A percentile compares a stretch with the other conserved stretches of the same genome.
These are phyloP conservation scores for Talaromyces atroroseus DNA, from an alignment of 2,329 filamentous ascomycete genomes.

Conservation along the genomic window DNA sequence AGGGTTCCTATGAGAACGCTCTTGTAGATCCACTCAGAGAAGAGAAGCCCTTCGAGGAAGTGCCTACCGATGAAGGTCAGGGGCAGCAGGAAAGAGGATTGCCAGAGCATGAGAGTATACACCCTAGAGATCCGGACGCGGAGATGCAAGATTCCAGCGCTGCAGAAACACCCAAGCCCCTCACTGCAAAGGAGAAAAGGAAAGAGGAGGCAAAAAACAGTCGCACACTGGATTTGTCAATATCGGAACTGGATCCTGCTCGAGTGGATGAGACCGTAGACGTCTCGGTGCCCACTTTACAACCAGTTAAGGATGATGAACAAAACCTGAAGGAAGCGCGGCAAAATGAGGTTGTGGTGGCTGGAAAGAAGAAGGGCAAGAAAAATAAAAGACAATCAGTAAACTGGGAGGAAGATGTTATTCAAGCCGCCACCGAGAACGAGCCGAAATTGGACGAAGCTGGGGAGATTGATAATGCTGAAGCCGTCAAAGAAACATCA, in stretches of 20 bases:
- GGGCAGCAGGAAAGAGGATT: background rate
- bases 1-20: background rate
- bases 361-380: slow-evolving; percentile 43
- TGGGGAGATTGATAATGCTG: background rate
- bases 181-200: slow-evolving; percentile 13
- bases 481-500: slow-evolving; percentile 1
- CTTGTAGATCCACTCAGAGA: background rate
- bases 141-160: background rate
- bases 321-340: slow-evolving; percentile 12
- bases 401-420: slow-evolving; percentile 19
- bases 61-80: background rate
- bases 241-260: slow-evolving; percentile 16
- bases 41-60: background rate
- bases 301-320: slow-evolving; percentile 14
- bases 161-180: slow-evolving; percentile 1
- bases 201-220: slow-evolving; percentile 25
- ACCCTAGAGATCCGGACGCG: background rate
- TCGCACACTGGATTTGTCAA: slow-evolving; percentile 17
- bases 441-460: slow-evolving; percentile 10
- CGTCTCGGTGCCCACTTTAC: background rate
- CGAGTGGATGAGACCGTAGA: slow-evolving; percentile 12
- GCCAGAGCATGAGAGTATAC: background rate
- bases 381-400: slow-evolving; percentile 40
- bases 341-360: slow-evolving; percentile 21
- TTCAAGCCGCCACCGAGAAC: slow-evolving; percentile 14